These are phyloP conservation scores for Suhomyces anneliseae DNA, from an alignment of 1,139 yeast genomes.

Conservation along the genomic window DNA sequence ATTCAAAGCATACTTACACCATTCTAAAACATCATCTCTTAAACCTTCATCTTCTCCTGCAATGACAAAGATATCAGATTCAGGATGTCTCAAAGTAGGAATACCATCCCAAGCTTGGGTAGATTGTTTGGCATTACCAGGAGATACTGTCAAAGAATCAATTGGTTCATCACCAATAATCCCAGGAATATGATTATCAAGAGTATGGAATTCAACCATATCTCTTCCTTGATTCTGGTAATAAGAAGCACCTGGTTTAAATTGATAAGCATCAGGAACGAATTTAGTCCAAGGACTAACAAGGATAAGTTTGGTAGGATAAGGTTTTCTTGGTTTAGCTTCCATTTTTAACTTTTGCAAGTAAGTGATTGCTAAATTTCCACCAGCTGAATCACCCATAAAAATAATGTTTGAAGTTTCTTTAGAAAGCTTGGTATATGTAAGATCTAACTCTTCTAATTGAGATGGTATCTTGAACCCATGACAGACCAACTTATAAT, in stretches of 20 bases:
- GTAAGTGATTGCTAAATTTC: constrained; percentile 33
- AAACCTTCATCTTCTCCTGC: constrained; percentile 47
- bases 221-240: constrained; percentile 35
- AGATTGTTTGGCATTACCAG: constrained; percentile 19
- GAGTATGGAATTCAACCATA: constrained; percentile 35
- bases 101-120: constrained; percentile 30
- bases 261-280: constrained; percentile 16
- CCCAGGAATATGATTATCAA: constrained; percentile 31
- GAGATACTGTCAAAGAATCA: constrained; percentile 18
- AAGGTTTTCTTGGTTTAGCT: constrained; percentile 14
- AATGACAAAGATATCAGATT: constrained; percentile 31
- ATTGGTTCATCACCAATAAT: constrained; percentile 17
- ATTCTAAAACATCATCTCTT: constrained; percentile 42
- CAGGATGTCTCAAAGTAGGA: constrained; percentile 30
- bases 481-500: constrained; percentile 37
- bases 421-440: constrained; percentile 33
- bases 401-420: constrained; percentile 29
- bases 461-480: constrained; percentile 39
- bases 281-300: constrained; percentile 44
- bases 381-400: constrained; percentile 48
- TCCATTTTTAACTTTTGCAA: constrained; percentile 27
- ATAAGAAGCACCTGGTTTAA: constrained; percentile 33
- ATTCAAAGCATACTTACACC: constrained; percentile 35
- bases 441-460: constrained; percentile 31
- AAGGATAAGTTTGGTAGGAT: constrained; percentile 34